Conservation (phyloP, 805 yeast genomes). For the Cyberlindnera saturnus region DNA sequence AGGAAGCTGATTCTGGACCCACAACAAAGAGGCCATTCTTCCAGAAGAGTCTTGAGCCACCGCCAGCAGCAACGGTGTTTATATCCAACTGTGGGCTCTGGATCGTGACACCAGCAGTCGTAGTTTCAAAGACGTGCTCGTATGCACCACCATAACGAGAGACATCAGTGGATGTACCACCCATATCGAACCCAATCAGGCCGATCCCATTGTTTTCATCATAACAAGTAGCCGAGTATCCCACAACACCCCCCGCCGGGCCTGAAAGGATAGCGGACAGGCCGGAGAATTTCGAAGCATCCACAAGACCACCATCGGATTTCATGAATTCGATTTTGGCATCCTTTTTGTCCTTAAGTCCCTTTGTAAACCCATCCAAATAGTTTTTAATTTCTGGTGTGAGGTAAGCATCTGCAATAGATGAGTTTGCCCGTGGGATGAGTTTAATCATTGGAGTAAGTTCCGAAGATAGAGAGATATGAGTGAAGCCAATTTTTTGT, state of each 20-base stretch:
- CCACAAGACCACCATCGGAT: conserved; percentile 92
- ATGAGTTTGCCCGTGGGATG: conserved; percentile 69
- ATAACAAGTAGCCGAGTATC: conserved; percentile 80
- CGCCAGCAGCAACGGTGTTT: conserved; percentile 82
- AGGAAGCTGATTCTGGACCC: conserved; percentile 83
- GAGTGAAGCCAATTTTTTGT: conserved; percentile 54
- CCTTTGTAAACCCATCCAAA: conserved; percentile 52
- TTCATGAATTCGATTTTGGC: conserved; percentile 80
- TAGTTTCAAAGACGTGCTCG: conserved; percentile 78
- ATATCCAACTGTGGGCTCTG: conserved; percentile 83
- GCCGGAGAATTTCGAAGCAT: conserved; percentile 80
- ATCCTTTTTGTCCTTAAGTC: conserved; percentile 43
- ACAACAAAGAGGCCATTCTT: conserved; percentile 70
- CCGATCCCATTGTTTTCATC: conserved; percentile 49
- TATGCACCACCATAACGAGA: conserved; percentile 62
- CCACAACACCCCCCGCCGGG: conserved; percentile 98
- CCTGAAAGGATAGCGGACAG: conserved; percentile 86
- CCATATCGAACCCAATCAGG: conserved; percentile 82
- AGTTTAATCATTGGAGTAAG: conserved; percentile 76
- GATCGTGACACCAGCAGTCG: conserved; percentile 77
- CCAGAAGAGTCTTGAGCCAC: conserved; percentile 65
- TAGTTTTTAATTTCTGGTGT: conserved; percentile 74
- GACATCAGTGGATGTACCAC: conserved; percentile 87
- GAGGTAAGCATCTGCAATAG: conserved; percentile 76
- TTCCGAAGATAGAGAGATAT: conserved; percentile 62